Evolutionary conservation across 768 basidiomycete species (phyloP), one percentile per base, ranked within the genome.

Genomic region (Amanita inopinata): DNA sequence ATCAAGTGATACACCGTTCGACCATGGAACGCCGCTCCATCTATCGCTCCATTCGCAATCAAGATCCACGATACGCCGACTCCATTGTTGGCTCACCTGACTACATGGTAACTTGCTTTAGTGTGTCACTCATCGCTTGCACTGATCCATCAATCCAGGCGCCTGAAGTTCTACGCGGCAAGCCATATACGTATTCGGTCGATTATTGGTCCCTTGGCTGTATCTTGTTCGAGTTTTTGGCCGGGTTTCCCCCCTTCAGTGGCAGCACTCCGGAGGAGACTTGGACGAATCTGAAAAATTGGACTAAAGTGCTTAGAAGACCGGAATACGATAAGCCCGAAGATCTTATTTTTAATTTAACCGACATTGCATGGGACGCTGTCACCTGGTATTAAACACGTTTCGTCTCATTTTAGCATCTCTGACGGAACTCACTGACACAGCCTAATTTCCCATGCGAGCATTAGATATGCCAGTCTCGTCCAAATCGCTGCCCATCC

Each of bases 171-270:
- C 74, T 97, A 18, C 78, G 93, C 20, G 94, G 87, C 25, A 91
- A 92, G 61, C 86, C 91, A 0, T 99, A 99, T 62, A 83, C 84
- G 0, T 97, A 85, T 61, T 88, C 89, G 0, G 96, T 98, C 36
- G 96, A 99, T 63, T 98, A 86, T 53, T 98, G 96, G 96, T 94
- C 91, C 1, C 74, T 99, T 5, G 96, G 96, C 4, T 98, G 96
- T 61, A 98, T 99, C 53, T 66, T 99, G 18, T 99, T 97, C 64
- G 96, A 99, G 65, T 93, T 94, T 60, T 69, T 94, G 11, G 86
- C 90, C 1, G 94, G 96, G 19, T 99, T 96, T 65, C 96, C 96
- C 9, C 96, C 96, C 1, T 99, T 99, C 67, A 96, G 89, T 35
- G 96, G 96, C 12, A 78, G 83, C 30, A 91, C 85, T 0, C 86